Evolutionary conservation across 2,329 filamentous ascomycete genomes (phyloP).

Genomic region (Cladophialophora psammophila): DNA sequence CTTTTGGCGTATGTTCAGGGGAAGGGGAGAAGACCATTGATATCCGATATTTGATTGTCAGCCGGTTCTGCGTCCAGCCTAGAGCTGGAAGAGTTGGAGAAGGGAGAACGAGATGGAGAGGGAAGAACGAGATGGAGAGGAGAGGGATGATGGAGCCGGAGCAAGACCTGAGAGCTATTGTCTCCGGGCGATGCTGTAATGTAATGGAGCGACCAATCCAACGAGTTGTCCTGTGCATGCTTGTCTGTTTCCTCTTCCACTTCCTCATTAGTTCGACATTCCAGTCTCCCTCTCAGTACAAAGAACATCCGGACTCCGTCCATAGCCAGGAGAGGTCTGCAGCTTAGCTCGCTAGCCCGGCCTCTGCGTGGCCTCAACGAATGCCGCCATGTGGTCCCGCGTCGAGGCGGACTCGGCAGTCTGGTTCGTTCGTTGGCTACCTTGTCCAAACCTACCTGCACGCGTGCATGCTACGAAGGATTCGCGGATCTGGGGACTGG

Average conservation of each 20-base stretch:
- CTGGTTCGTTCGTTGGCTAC: background rate
- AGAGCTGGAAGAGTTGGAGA: conserved; percentile 1
- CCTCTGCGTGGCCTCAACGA: too few relatives aligned
- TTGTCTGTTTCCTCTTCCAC: background rate
- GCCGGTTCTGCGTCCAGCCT: background rate
- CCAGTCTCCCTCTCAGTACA: background rate
- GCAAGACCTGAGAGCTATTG: conserved; percentile 17
- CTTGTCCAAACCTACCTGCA: too few relatives aligned
- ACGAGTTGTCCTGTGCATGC: conserved; percentile 5
- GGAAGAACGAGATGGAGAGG: background rate
- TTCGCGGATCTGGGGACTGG: background rate
- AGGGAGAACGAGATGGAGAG: background rate
- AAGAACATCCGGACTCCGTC: too few relatives aligned
- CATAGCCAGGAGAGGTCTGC: too few relatives aligned
- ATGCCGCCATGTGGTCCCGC: too few relatives aligned
- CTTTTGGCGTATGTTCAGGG: conserved; percentile 20
- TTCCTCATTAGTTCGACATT: background rate
- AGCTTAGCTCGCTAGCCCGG: too few relatives aligned
- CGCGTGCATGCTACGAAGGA: background rate
- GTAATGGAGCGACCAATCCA: conserved; percentile 9
- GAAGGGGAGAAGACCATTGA: background rate
- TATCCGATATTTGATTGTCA: conserved; percentile 3
- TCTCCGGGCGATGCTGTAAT: conserved; percentile 20
- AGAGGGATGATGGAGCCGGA: background rate
- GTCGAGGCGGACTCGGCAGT: background rate